Conservation (phyloP, 2,329 filamentous ascomycete genomes). For the Daldinia eschscholtzii region DNA sequence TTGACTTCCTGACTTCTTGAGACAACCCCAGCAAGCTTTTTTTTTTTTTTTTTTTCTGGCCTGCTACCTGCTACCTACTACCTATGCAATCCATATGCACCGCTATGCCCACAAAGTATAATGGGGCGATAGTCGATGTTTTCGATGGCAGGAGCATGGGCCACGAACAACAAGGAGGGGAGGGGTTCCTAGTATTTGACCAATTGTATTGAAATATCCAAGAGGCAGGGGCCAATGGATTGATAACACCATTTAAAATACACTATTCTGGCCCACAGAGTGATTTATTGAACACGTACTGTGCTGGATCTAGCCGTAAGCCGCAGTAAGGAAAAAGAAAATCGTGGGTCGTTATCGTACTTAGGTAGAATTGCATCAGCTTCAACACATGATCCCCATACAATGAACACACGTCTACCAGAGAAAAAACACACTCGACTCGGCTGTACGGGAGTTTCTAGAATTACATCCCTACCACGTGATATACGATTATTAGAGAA, state of each 20-base stretch:
- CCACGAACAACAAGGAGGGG: constrained; percentile 23
- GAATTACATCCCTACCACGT: constrained; percentile 3
- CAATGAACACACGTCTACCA: constrained; percentile 27
- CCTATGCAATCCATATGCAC: constrained; percentile 25
- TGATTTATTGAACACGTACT: constrained; percentile 23
- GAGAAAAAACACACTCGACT: constrained; percentile 11
- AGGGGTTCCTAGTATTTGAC: constrained; percentile 25
- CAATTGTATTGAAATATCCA: constrained; percentile 19
- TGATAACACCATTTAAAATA: constrained; percentile 35
- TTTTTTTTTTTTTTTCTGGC: not conserved
- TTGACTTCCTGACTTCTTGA: constrained; percentile 20
- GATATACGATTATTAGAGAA: constrained; percentile 2
- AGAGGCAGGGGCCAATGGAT: constrained; percentile 22
- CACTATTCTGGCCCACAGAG: constrained; percentile 12
- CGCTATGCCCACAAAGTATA: constrained; percentile 26
- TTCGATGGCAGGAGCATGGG: constrained; percentile 34
- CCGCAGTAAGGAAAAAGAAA: constrained; percentile 14
- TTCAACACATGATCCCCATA: constrained; percentile 29
- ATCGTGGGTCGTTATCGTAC: constrained; percentile 22
- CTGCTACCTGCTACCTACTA: constrained; percentile 6
- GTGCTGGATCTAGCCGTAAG: constrained; percentile 20
- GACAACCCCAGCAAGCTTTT: constrained; percentile 24
- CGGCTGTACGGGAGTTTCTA: constrained; percentile 8
- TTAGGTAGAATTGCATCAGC: constrained; percentile 33
- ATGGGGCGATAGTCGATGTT: constrained; percentile 34